Evolutionary conservation across 768 basidiomycete genomes (phyloP), one percentile per base, ranked within the genome.

Genomic region (Russula lepida): DNA sequence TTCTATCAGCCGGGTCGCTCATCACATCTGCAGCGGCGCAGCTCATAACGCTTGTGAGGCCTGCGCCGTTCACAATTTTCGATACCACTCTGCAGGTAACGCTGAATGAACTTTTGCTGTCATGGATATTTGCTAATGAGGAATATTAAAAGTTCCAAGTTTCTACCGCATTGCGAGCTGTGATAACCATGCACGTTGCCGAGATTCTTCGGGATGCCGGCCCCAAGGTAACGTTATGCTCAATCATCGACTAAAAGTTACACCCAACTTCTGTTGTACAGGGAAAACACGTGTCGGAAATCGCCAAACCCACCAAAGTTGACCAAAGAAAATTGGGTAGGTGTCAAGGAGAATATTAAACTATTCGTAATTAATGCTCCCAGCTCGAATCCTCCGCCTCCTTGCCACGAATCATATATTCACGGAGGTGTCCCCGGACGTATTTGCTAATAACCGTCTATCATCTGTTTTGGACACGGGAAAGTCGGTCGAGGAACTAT

Each of bases 251-350:
- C n/a, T 23, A 17, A 21, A 4, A 39, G 39, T 37, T 25, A 0
- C 4, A 7, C 15, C 27, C 13, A n/a, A 39, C 32, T 3, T 39
- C 15, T 25, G 33, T 44, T 2, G n/a, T 17, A 8, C n/a, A 66
- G 66, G 66, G 66, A 17, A 37, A 41, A 21, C 76, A 78, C 35
- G 70, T 72, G 21, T 59, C 70, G 12, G 74, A 76, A 2, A 76
- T 78, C 48, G 74, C 71, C n/a, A 69, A 64, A 23, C 71, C 69
- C 27, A 71, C 69, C 44, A 65, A 65, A 4, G 57, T 54, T 13
- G 39, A 64, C n/a, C 56, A 52, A 4, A 39, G 46, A 19, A 66
- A 64, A 37, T 33, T 66, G 5, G 62, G 66, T 66, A 30, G 6
- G 65, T 66, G 4, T 43, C 17, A 35, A 6, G 7, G 51, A 35